Percentiles rank a stretch among this genome's conserved stretches.
phyloP scores from a whole-genome alignment of 441 rosid species.

The Adansonia madagascariensis region DNA sequence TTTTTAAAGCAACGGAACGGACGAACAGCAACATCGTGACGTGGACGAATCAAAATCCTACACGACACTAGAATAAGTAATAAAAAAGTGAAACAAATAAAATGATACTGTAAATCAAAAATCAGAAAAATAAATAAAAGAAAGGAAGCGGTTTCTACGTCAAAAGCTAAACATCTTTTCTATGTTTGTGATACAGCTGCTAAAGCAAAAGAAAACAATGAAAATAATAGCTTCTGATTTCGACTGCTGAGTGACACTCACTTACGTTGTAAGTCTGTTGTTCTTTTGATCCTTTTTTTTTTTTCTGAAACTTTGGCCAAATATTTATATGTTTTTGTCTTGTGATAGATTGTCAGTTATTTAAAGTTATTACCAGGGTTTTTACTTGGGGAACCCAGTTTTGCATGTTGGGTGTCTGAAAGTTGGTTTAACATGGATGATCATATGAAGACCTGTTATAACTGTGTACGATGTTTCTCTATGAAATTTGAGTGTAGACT shows the following conservation, averaged over 20 bases:
- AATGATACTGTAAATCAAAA: neutral
- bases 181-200: constrained; percentile 24
- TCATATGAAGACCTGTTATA: neutral
- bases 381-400: constrained; percentile 7
- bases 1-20: constrained; percentile 29
- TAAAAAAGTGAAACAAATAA: neutral
- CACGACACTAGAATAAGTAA: constrained; percentile 13
- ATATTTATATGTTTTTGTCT: neutral
- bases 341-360: neutral
- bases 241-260: neutral
- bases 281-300: neutral
- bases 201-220: neutral
- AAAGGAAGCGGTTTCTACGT: constrained; percentile 40
- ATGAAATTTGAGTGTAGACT: neutral
- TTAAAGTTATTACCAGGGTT: neutral
- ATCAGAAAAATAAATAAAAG: neutral
- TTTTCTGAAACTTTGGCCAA: neutral
- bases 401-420: constrained; percentile 19
- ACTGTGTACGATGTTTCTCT: neutral
- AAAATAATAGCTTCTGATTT: neutral
- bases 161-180: constrained; percentile 41
- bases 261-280: constrained; percentile 1
- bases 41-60: neutral
- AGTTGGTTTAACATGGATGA: neutral
- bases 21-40: constrained; percentile 18